Evolutionary conservation across 2,329 filamentous ascomycete genomes (phyloP), one percentile per base, ranked within the genome.

Genomic region (Diplodia mutila): DNA sequence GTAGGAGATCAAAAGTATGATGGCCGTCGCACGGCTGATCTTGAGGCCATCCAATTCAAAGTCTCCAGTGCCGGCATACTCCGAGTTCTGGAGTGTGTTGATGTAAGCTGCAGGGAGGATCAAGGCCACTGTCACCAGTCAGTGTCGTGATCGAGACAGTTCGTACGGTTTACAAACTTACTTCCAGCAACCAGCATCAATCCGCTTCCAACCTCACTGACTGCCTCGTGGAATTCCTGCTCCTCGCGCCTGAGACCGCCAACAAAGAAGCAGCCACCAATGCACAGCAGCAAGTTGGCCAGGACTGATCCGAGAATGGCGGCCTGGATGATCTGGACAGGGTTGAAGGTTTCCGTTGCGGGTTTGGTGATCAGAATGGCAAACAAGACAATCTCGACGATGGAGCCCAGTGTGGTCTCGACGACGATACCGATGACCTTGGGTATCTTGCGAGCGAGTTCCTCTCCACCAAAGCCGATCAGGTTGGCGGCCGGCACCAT

Each of bases 371-470:
- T 83, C 53, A 96, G 80, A 2, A 94, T 86, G 82, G 94, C 90
- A 79, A 96, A 95, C 34, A 96, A 81, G 55, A 96, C 86, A 67
- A 96, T 90, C 75, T 97, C 92, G 64, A 95, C 91, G 11, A 93
- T 80, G 0, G 91, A 91, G 2, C 90, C 91, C 63, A 93, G 78
- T 0, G 83, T 83, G 1, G 83, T 86, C 72, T 87, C 85, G 11
- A 86, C 69, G 52, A 91, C 76, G 12, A 91, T 84, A 29, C 89
- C 89, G 59, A 89, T 78, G 9, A 92, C 90, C 73, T 91, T 91
- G 37, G 90, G 91, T 67, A 94, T 79, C 79, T 94, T 94, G 69
- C 89, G 85, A 0, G 90, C 87, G 69, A 92, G 79, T 75, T 92
- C 89, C 70, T 90, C 87, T 16, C 90, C 90, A 6, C 90, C 88